Evolutionary conservation across 176 grass and related monocot species (phyloP).

Genomic region (Carex cristatella): DNA sequence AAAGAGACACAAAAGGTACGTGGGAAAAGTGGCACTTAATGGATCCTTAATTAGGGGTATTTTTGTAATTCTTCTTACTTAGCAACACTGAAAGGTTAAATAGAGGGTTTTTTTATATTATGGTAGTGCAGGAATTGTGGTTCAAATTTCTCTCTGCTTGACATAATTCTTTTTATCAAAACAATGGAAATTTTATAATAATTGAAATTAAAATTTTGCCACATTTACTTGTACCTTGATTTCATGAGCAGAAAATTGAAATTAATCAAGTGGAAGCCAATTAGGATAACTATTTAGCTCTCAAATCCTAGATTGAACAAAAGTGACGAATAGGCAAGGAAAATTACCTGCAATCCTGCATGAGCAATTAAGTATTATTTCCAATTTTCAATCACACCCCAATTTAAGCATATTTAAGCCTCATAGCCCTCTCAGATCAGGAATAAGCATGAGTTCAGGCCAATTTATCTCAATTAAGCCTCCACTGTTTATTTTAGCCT

Average conservation of each 20-base stretch:
- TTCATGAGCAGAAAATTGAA: neutral
- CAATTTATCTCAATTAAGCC: neutral
- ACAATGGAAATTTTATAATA: neutral
- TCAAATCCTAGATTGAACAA: neutral
- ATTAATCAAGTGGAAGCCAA: neutral
- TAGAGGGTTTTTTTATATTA: neutral
- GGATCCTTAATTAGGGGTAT: neutral
- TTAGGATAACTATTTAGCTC: neutral
- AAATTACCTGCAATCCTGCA: neutral
- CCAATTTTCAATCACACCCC: neutral
- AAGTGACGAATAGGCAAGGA: neutral
- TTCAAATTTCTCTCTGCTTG: neutral
- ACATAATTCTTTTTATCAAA: neutral
- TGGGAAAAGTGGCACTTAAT: constrained; percentile 15
- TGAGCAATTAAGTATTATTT: neutral
- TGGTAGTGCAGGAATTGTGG: neutral
- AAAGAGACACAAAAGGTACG: constrained; percentile 71
- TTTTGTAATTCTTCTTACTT: neutral
- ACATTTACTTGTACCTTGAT: neutral
- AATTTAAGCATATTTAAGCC: neutral
- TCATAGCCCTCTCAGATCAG: neutral
- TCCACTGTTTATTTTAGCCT: neutral
- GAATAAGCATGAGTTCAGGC: neutral
- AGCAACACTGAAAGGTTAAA: neutral
- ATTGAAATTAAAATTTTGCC: neutral